Base-by-base conservation (phyloP, 768 basidiomycete species). In the Phlebiopsis flavidoalba region DNA sequence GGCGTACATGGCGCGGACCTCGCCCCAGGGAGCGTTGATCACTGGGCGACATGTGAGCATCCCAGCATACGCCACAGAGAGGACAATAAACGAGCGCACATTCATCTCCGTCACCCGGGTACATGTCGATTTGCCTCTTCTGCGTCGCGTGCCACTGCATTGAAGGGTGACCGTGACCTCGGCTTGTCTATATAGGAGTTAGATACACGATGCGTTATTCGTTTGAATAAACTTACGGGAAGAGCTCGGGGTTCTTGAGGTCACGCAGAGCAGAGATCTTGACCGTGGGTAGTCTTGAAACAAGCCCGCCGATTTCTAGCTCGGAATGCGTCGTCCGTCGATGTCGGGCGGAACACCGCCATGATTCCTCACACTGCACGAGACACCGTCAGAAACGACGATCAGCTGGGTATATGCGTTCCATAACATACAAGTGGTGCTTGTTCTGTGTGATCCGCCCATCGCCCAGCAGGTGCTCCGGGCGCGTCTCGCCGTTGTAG, bases 101-200 rank as follows among this genome's bases (percentile, higher is more conserved):
- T 60, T 82, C 82, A 57, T 82, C 81, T 24, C 80, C 81, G 36
- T 83, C 82, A 12, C 80, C 82, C 3, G 81, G 81, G 62, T 83
- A 82, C 63, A 80, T 73, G 40, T 69, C 63, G 56, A 83, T 82
- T 65, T 83, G 82, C 56, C 82, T 79, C 10, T n/a, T n/a, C 81
- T 74, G 24, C 82, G 78, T 10, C 83, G 71, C 0, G 80, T 83
- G 8, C 83, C 81, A 48, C 78, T 80, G 68, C 82, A 83, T 65
- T 83, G 82, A 17, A 83, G 66, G n/a, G 81, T 83, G 35, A 82
- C 77, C 0, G 82, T 81, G 8, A 83, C 74, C 64, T 81, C 77
- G 3, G 63, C 60, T 70, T 82, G 81, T 3, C 80, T 80, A 43
- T 14, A 17, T 8, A 3, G 21, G 33, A 15, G 5, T 53, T 22